phyloP scores from a whole-genome alignment of 768 basidiomycete genomes.

The Suillus bovinus region DNA sequence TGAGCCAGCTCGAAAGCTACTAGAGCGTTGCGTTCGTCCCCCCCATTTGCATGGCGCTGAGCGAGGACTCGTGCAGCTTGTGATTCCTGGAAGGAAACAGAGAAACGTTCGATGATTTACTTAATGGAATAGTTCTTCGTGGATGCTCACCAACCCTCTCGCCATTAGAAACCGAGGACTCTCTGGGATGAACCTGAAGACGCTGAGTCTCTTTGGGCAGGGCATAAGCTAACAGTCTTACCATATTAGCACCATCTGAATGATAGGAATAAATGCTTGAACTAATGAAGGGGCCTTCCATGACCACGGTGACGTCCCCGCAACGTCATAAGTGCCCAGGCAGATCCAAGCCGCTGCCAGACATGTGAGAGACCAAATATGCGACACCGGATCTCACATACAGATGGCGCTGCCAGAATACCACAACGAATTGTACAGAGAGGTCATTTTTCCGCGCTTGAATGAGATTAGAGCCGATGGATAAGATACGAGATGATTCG shows the following conservation, averaged over 20 bases:
- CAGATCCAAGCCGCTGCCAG: constrained; percentile 46
- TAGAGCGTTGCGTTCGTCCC: constrained; percentile 60
- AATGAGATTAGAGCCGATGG: background rate
- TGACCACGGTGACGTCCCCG: constrained; percentile 46
- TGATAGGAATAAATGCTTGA: constrained; percentile 56
- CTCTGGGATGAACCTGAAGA: constrained; percentile 61
- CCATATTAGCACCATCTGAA: constrained; percentile 59
- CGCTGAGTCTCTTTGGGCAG: background rate
- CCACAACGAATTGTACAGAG: constrained; percentile 73
- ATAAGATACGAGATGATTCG: background rate
- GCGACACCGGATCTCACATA: constrained; percentile 15
- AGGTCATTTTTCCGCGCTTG: constrained; percentile 56
- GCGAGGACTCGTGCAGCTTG: constrained; percentile 62
- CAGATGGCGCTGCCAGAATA: constrained; percentile 69
- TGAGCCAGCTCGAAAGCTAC: constrained; percentile 55
- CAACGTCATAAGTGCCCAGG: constrained; percentile 42
- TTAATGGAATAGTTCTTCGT: background rate
- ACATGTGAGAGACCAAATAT: background rate
- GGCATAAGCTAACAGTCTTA: constrained; percentile 21
- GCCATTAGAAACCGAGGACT: constrained; percentile 68
- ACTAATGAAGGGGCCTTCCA: constrained; percentile 68
- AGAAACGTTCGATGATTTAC: background rate
- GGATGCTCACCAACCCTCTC: constrained; percentile 50
- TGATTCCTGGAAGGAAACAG: constrained; percentile 41
- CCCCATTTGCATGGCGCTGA: constrained; percentile 67